Evolutionary conservation across 2,329 filamentous ascomycete genomes (phyloP), one percentile per base, ranked within the genome.

Genomic region (Westerdykella aurantiaca): DNA sequence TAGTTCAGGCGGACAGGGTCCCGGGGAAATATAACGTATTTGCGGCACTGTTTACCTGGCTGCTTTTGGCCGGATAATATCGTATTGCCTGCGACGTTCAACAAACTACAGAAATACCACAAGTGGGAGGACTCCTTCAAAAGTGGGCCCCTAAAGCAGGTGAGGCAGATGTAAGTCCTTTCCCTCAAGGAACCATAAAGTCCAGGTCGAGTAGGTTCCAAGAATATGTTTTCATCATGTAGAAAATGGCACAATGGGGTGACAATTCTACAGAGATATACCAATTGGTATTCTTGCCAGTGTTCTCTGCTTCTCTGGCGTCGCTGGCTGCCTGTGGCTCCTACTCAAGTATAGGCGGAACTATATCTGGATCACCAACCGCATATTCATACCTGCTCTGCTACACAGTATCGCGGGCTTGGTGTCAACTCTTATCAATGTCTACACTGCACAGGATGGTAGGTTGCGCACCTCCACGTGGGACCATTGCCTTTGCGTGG

Each of bases 321-420:
- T 58, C 1, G 35, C 64, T 1, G 71, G 73, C 3, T 72, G 74
- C 53, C 40, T 67, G 2, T 67, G 62, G 55, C 60, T 80, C 13
- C 74, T 68, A 47, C 60, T 67, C 39, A 59, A 63, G 17, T 73
- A 73, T 60, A 58, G 69, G 34, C 53, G 57, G 13, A 79, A 79
- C 49, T 78, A 78, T 44, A 67, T 78, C 14, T 80, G 75, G 76
- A 63, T 79, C 17, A 64, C 77, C 7, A 76, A 78, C 53, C 67
- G 69, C 44, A 61, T 79, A 11, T 76, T 79, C 49, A 46, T 77
- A 47, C 70, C 56, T 31, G 58, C 56, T 13, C 38, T 56, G 42
- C 46, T 77, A 41, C 77, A 77, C 54, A 72, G 71, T 12, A 50
- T 73, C 12, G 75, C 73, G 5, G 77, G 76, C 1, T 49, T 78